Evolutionary conservation across 768 basidiomycete species (phyloP).

Genomic region (Obba rivulosa): DNA sequence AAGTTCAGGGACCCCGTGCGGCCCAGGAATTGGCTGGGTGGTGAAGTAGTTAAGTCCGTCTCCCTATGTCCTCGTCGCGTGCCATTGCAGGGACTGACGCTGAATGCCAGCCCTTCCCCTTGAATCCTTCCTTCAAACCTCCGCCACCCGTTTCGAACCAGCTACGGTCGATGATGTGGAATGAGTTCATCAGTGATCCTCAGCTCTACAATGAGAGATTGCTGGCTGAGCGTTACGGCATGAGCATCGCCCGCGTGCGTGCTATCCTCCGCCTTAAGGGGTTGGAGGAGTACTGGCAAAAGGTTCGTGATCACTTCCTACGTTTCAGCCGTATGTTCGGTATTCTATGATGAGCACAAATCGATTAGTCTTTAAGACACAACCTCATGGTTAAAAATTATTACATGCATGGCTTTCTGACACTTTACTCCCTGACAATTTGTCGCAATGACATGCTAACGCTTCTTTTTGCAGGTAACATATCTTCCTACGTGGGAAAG

Average conservation of each 20-base stretch:
- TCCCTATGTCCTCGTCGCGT: slow-evolving; percentile 3
- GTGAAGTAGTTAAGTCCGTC: slow-evolving; percentile 44
- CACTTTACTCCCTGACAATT: neutral
- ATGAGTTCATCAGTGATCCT: slow-evolving; percentile 55
- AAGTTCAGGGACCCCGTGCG: slow-evolving; percentile 37
- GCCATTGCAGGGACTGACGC: slow-evolving; percentile 9
- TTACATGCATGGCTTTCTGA: slow-evolving; percentile 38
- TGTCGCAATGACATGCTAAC: slow-evolving; percentile 17
- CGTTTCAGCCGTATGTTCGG: slow-evolving; percentile 13
- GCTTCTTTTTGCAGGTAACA: slow-evolving; percentile 16
- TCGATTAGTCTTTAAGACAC: slow-evolving; percentile 97
- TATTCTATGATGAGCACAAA: slow-evolving; percentile 45
- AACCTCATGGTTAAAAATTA: slow-evolving; percentile 58
- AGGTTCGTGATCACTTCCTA: slow-evolving; percentile 42
- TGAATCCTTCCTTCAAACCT: slow-evolving; percentile 81
- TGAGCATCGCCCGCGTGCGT: slow-evolving; percentile 76
- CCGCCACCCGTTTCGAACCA: slow-evolving; percentile 68
- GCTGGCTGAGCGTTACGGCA: slow-evolving; percentile 55
- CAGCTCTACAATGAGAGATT: slow-evolving; percentile 47
- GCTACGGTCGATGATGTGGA: slow-evolving; percentile 53
- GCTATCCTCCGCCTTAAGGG: slow-evolving; percentile 82
- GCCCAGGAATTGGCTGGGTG: slow-evolving; percentile 61
- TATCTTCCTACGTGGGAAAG: slow-evolving; percentile 10
- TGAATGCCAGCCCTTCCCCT: slow-evolving; percentile 68
- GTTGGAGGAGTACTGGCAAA: slow-evolving; percentile 62